These are phyloP conservation scores for Exophiala mesophila DNA, from an alignment of 2,329 filamentous ascomycete genomes.

Conservation along the genomic window DNA sequence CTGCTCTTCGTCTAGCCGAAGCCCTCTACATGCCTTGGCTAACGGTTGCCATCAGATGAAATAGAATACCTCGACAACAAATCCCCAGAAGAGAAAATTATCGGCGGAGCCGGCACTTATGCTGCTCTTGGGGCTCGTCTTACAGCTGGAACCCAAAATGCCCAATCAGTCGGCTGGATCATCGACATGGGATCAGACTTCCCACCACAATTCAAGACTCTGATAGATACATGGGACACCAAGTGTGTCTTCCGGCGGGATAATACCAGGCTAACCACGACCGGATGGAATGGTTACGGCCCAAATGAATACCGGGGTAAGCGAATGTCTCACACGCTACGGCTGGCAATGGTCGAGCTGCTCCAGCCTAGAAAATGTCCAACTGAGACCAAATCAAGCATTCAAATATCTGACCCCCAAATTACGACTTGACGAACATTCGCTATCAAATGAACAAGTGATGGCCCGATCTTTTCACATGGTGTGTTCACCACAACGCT, in stretches of 20 bases:
- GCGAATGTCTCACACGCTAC: too few species aligned
- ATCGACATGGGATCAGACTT: constrained; percentile 89
- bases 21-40: too few species aligned
- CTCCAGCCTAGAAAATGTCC: too few species aligned
- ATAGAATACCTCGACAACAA: constrained; percentile 75
- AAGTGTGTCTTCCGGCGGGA: constrained; percentile 65
- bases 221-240: constrained; percentile 72
- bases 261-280: constrained; percentile 67
- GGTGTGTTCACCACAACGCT: constrained; percentile 74
- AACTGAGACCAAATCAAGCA: constrained; percentile 38
- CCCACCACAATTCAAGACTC: constrained; percentile 57
- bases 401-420: constrained; percentile 90
- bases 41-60: constrained; percentile 67
- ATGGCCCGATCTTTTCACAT: constrained; percentile 77
- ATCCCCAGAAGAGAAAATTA: constrained; percentile 65
- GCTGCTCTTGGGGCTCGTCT: constrained; percentile 83
- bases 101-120: constrained; percentile 87
- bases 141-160: constrained; percentile 65
- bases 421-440: constrained; percentile 67
- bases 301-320: constrained; percentile 58
- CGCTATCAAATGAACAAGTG: constrained; percentile 63
- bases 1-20: constrained; percentile 24
- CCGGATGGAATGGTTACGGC: constrained; percentile 88
- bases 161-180: constrained; percentile 76
- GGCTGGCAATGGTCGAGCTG: too few species aligned